Percentiles rank a stretch among this genome's conserved stretches.
Conservation (phyloP, 2,329 filamentous ascomycete species). For the Nigrospora sphaerica region DNA sequence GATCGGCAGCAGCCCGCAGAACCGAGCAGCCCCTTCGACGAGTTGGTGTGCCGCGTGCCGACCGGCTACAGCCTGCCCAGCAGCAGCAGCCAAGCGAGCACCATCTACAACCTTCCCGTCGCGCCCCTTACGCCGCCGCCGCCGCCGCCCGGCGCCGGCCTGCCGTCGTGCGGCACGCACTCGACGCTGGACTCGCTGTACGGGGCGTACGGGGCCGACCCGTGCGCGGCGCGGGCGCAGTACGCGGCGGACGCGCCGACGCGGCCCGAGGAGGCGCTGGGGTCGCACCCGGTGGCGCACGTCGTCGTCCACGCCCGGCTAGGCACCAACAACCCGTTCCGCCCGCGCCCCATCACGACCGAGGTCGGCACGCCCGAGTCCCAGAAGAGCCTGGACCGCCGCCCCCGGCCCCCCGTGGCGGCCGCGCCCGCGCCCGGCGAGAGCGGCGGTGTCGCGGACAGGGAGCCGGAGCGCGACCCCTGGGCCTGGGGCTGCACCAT, state of each 20-base stretch:
- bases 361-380: slow-evolving; percentile 3
- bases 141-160: no score
- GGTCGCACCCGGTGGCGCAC: neutral
- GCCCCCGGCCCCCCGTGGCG: neutral
- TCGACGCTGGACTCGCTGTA: neutral
- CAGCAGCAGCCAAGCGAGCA: no score
- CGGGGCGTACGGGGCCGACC: neutral
- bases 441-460: neutral
- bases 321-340: neutral
- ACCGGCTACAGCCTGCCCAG: no score
- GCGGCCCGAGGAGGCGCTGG: neutral
- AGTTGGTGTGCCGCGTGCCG: no score
- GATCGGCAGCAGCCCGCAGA: no score
- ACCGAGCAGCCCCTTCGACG: no score
- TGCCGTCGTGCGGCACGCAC: neutral
- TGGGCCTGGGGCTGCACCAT: neutral
- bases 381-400: slow-evolving; percentile 1
- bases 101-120: no score
- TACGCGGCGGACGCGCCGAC: neutral
- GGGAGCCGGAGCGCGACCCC: neutral
- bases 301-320: neutral
- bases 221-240: neutral
- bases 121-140: no score
- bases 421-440: neutral
- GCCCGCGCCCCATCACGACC: neutral